A percentile compares a stretch with the other conserved stretches of the same genome.
These are phyloP conservation scores for Tieghemiomyces parasiticus DNA, from an alignment of 192 early-diverging fungal species.

Conservation along the genomic window DNA sequence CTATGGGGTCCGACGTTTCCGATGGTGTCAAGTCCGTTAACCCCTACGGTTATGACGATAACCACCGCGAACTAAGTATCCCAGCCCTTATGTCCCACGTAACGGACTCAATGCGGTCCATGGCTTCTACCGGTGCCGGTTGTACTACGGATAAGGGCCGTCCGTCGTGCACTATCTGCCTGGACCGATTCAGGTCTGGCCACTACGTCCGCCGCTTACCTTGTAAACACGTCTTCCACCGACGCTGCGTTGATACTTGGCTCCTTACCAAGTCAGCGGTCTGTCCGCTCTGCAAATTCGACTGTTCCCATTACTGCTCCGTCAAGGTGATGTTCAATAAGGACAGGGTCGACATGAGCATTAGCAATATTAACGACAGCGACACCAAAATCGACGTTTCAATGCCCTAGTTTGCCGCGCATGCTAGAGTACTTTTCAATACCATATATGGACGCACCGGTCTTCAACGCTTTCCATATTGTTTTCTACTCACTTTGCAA, in stretches of 20 bases:
- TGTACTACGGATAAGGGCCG: background rate
- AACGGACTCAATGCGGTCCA: constrained; percentile 1
- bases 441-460: too few species aligned
- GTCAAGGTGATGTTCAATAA: constrained; percentile 2
- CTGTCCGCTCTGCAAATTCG: constrained; percentile 34
- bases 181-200: background rate
- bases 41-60: background rate
- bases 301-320: constrained; percentile 10
- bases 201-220: constrained; percentile 1
- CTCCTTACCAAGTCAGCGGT: constrained; percentile 27
- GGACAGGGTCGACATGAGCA: background rate
- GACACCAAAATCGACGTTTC: too few species aligned
- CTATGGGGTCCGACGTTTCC: background rate
- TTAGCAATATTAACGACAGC: too few species aligned
- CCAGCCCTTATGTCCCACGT: constrained; percentile 3
- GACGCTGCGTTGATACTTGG: constrained; percentile 35
- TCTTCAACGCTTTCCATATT: too few species aligned
- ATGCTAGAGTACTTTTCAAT: too few species aligned
- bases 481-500: too few species aligned
- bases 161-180: constrained; percentile 5
- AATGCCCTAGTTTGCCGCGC: too few species aligned
- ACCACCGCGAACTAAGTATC: background rate
- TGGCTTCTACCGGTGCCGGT: background rate
- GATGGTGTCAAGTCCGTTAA: background rate
- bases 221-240: constrained; percentile 31